Base-by-base conservation (phyloP, 2,329 filamentous ascomycete species). In the Grosmannia serpens region DNA sequence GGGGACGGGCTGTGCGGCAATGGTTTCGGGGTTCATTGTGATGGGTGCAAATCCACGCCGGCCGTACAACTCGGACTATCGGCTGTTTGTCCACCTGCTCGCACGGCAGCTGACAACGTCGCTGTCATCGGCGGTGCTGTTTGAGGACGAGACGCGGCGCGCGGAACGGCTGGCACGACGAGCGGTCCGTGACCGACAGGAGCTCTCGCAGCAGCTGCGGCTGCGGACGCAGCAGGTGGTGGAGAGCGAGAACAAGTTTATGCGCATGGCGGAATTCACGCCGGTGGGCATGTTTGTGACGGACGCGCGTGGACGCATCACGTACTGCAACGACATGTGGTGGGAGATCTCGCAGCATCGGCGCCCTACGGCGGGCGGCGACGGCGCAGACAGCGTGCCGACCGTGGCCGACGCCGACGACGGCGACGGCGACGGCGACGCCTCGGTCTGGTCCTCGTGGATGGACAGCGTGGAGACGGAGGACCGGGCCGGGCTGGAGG, bases 251-350 rank as follows among this genome's bases (percentile, higher is more conserved):
- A 85, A 87, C 35, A 86, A 86, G 59, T 94, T 94, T 67, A 89
- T 87, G 0, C 79, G 88, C 51, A 91, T 94, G 87, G 88, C 89
- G 2, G 88, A 91, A 67, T 89, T 90, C 62, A 87, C 88, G 0
- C 89, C 89, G 0, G 88, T 91, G 1, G 89, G 89, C 31, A 86
- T 95, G 73, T 92, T 92, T 68, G 91, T 94, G 64, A 87, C 88
- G n/a, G 81, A 90, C 66, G 77, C 81, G 0, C 70, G 76, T 47
- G 89, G 89, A 4, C 75, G 79, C 27, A 88, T 94, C 64, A 88
- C 81, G 11, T 94, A 89, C 67, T 88, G 85, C 68, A 95, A 95
- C 67, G 87, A 91, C 62, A 88, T 87, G 67, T 94, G 82, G 81
- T 84, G 79, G 79, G 77, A 83, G 62, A 88, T 91, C 38, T 86